Evolutionary conservation across 1,139 yeast genomes (phyloP), one percentile per base, ranked within the genome.

Genomic region (Yamadazyma atmosphaerica): DNA sequence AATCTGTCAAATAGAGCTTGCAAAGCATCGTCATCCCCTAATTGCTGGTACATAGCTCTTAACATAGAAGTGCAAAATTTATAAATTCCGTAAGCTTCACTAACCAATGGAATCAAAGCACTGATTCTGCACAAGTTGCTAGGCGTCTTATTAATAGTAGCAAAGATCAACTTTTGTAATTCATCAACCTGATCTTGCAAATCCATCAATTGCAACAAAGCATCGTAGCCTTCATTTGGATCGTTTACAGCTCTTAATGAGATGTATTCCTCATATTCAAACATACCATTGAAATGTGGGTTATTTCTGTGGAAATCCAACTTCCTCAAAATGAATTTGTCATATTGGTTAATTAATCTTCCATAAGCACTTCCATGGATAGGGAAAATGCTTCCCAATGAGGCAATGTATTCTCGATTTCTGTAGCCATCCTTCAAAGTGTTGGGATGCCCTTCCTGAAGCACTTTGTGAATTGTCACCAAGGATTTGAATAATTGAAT

Each of bases 151-250:
- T 80, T 75, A 40, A 89, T 72, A 4, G 87, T 76, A 0, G 95
- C 82, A 58, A 92, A 86, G 17, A 90, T 77, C 37, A 86, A 67
- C 47, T 85, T 79, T 51, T 86, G 92, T 46, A 87, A 79, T 46
- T 84, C 85, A 57, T 87, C 94, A 45, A 90, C 79, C 34, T 81
- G 74, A 55, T 90, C 97, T 61, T 89, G 97, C 41, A 90, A 69
- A 39, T 81, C 81, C 89, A 89, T 84, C 53, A 92, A 69, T 57
- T 88, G 96, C 47, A 88, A 63, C 47, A 90, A 80, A 1, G 95
- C 82, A 55, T 90, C 96, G 57, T 86, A 92, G 5, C 98, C 98
- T 63, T 89, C 96, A 56, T 92, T 90, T 2, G 97, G 97, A 57
- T 92, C 96, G 54, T 87, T 84, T 28, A 88, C 95, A 3, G 90